A percentile compares a stretch with the other conserved stretches of the same genome.
phyloP scores from a whole-genome alignment of 306 rosid species.

The Prunus persica region Prunus_persica_NCBIv2 NC_034009.1:12226501-12227000 shows the following conservation, averaged over 20 bases:
- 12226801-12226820: slow-evolving; percentile 45
- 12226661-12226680: slow-evolving; percentile 42
- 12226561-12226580: slow-evolving; percentile 44
- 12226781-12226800: slow-evolving; percentile 36
- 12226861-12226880: slow-evolving; percentile 51
- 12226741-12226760: slow-evolving; percentile 30
- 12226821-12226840: slow-evolving; percentile 30
- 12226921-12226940: slow-evolving; percentile 22
- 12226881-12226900: slow-evolving; percentile 40
- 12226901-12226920: slow-evolving; percentile 37
- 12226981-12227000: neutral
- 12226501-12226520: slow-evolving; percentile 3
- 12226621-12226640: slow-evolving; percentile 44
- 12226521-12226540: slow-evolving; percentile 40
- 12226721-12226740: neutral
- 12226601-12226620: slow-evolving; percentile 42
- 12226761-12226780: slow-evolving; percentile 41
- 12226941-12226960: neutral
- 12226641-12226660: slow-evolving; percentile 40
- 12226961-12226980: neutral
- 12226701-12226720: slow-evolving; percentile 38
- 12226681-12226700: slow-evolving; percentile 55
- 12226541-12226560: slow-evolving; percentile 52
- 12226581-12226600: slow-evolving; percentile 51
- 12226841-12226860: slow-evolving; percentile 22